Evolutionary conservation across 768 basidiomycete species (phyloP), one percentile per base, ranked within the genome.

Genomic region (Nevesoporus exiguus): DNA sequence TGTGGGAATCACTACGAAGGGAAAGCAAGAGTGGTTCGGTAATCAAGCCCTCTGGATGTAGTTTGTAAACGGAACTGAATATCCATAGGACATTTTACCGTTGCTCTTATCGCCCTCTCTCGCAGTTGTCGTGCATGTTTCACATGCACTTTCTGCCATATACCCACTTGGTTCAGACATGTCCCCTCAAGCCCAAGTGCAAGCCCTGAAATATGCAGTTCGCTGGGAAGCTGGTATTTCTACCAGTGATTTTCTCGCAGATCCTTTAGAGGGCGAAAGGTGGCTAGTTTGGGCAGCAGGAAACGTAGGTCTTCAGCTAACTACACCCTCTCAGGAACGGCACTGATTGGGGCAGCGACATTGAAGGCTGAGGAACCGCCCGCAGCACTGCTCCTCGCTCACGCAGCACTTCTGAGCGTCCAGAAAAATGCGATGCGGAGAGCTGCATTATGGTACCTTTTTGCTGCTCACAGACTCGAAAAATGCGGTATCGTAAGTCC

Each of bases 11-110:
- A 4, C 66, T 93, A 31, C 77, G 91, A 46, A 93, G 93, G 66
- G 95, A 98, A 55, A 82, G 81, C 40, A 93, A 90, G 65, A 85
- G 86, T 33, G 95, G 95, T 40, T 89, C 88, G 27, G 93, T 95
- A 71, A 59, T 51, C 15, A 21, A 52, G n/a, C 14, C 22, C 47
- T 51, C 31, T 52, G 0, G 39, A 52, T 13, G 37, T 47, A 5
- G n/a, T 51, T 43, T 48, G 41, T 43, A 27, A 30, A 21, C 48
- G 41, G 25, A 49, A 52, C 59, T 62, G 37, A 61, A 44, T 30
- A 54, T 54, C 17, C 8, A 30, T 61, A 94, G 92, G 93, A 98
- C 60, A 85, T 97, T 42, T 74, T 93, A 24, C 89, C 91, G 0
- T 59, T 93, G 3, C 66, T 93, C 8, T 72, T 88, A 14, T 70